These are phyloP conservation scores for Clonostachys rhizophaga DNA, from an alignment of 2,329 filamentous ascomycete genomes.

Conservation along the genomic window DNA sequence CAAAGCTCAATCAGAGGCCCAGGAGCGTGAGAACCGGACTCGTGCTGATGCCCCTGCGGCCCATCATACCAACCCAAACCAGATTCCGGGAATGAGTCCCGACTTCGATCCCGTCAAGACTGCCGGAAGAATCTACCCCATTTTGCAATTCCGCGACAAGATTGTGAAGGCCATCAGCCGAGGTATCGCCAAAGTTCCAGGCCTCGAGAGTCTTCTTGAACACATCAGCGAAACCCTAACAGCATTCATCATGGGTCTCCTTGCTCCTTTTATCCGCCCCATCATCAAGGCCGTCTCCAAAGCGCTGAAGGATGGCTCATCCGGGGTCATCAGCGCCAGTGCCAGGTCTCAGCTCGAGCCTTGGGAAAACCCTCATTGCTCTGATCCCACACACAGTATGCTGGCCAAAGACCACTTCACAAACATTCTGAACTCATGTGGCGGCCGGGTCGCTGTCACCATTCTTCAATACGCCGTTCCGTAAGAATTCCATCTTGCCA, in stretches of 20 bases:
- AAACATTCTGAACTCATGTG: constrained; percentile 71
- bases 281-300: constrained; percentile 86
- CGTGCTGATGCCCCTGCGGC: constrained; percentile 24
- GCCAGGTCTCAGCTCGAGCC: constrained; percentile 73
- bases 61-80: constrained; percentile 40
- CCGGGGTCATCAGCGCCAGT: constrained; percentile 62
- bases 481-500: constrained; percentile 30
- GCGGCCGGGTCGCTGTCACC: constrained; percentile 67
- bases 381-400: constrained; percentile 78
- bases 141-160: constrained; percentile 88
- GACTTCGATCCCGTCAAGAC: constrained; percentile 76
- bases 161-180: constrained; percentile 83
- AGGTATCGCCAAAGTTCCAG: constrained; percentile 87
- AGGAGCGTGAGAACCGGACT: constrained; percentile 53
- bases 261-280: constrained; percentile 88
- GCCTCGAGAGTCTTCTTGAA: constrained; percentile 83
- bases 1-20: constrained; percentile 54
- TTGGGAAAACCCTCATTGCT: constrained; percentile 71
- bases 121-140: constrained; percentile 83
- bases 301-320: constrained; percentile 80
- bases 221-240: constrained; percentile 92
- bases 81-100: constrained; percentile 70
- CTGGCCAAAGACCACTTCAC: constrained; percentile 83
- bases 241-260: constrained; percentile 82
- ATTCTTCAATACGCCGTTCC: constrained; percentile 86